These are phyloP conservation scores for Amanita rimosa DNA, from an alignment of 768 basidiomycete species.

Conservation along the genomic window DNA sequence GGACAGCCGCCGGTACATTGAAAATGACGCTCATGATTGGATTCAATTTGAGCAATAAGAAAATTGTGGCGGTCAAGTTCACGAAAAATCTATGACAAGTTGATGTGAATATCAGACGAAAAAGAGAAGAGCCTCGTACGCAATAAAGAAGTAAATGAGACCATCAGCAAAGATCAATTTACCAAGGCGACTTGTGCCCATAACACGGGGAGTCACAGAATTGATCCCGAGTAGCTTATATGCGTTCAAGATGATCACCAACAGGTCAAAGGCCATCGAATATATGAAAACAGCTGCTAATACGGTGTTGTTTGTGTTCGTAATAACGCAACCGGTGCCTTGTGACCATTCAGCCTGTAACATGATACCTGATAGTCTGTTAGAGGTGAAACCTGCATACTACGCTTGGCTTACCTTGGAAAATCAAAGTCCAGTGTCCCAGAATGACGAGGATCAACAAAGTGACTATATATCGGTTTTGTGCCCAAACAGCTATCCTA, in stretches of 20 bases:
- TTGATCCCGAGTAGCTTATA: constrained; percentile 37
- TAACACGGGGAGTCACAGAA: constrained; percentile 10
- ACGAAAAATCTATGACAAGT: constrained; percentile 27
- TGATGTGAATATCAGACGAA: background rate
- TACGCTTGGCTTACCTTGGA: constrained; percentile 9
- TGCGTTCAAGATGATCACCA: constrained; percentile 46
- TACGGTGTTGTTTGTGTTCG: constrained; percentile 47
- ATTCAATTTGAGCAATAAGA: constrained; percentile 58
- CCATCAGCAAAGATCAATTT: constrained; percentile 63
- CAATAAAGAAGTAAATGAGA: constrained; percentile 65
- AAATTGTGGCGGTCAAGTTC: constrained; percentile 36
- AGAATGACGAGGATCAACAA: constrained; percentile 26
- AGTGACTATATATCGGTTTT: constrained; percentile 22
- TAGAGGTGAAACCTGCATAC: background rate
- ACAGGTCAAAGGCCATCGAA: constrained; percentile 63
- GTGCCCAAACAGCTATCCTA: constrained; percentile 20
- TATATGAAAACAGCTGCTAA: constrained; percentile 67
- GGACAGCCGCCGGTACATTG: constrained; percentile 52
- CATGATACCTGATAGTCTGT: constrained; percentile 33
- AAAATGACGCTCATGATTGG: constrained; percentile 56
- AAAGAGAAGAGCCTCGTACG: constrained; percentile 28
- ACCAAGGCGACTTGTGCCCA: constrained; percentile 35
- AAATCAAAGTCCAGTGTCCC: constrained; percentile 31
- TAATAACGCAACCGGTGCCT: constrained; percentile 38
- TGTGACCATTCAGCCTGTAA: constrained; percentile 45